These are phyloP conservation scores for Gnomoniopsis smithogilvyi DNA, from an alignment of 2,329 filamentous ascomycete species.

Conservation along the genomic window DNA sequence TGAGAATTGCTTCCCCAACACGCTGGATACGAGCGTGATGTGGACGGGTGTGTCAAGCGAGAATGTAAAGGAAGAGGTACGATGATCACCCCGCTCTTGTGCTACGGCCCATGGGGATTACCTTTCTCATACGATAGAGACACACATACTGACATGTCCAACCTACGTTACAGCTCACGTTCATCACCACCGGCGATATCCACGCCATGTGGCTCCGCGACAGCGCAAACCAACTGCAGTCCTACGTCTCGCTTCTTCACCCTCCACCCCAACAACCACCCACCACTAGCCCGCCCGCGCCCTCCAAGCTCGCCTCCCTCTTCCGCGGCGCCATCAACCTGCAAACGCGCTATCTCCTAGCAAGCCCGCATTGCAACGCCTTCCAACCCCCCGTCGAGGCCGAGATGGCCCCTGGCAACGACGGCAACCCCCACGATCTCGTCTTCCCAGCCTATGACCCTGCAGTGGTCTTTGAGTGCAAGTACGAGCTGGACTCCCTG, in stretches of 20 bases:
- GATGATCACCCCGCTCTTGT: neutral
- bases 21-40: slow-evolving; percentile 66
- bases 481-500: slow-evolving; percentile 79
- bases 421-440: slow-evolving; percentile 14
- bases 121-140: too few relatives aligned
- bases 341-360: slow-evolving; percentile 58
- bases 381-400: slow-evolving; percentile 75
- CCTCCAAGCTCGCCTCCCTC: slow-evolving; percentile 53
- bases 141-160: too few relatives aligned
- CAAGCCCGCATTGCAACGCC: slow-evolving; percentile 75
- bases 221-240: slow-evolving; percentile 66
- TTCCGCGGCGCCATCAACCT: slow-evolving; percentile 64
- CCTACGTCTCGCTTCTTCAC: slow-evolving; percentile 54
- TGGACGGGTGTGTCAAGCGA: slow-evolving; percentile 61
- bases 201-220: slow-evolving; percentile 82
- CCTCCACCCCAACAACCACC: slow-evolving; percentile 22
- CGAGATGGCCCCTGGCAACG: slow-evolving; percentile 37
- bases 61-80: slow-evolving; percentile 33
- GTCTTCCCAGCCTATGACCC: slow-evolving; percentile 47
- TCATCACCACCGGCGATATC: slow-evolving; percentile 73
- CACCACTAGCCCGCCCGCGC: neutral
- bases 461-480: slow-evolving; percentile 75
- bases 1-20: slow-evolving; percentile 74
- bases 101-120: too few relatives aligned
- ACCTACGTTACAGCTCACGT: slow-evolving; percentile 48